Evolutionary conservation across 2,329 filamentous ascomycete species (phyloP).

Genomic region (Arthroderma uncinatum): DNA sequence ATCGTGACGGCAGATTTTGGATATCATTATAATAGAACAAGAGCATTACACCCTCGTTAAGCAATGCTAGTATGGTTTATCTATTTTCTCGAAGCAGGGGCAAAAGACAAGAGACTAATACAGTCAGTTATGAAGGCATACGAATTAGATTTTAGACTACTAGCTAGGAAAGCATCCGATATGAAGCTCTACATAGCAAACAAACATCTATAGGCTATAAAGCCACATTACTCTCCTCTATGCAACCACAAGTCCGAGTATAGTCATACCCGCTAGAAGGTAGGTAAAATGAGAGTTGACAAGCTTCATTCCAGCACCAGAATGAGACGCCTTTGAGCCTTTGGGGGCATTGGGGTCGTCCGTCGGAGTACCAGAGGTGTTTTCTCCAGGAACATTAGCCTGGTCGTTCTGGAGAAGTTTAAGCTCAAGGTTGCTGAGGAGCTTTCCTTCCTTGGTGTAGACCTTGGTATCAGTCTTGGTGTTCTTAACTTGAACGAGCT

Average conservation of each 20-base stretch:
- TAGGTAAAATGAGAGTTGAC: not conserved
- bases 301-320: constrained; percentile 4
- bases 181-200: too few relatives aligned
- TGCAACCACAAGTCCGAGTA: not conserved
- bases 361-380: constrained; percentile 20
- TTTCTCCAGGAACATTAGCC: constrained; percentile 46
- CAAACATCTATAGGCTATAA: too few relatives aligned
- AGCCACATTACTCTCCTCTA: too few relatives aligned
- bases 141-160: too few relatives aligned
- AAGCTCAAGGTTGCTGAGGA: constrained; percentile 54
- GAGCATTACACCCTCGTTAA: too few relatives aligned
- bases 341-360: not conserved
- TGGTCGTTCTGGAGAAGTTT: constrained; percentile 41
- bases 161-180: too few relatives aligned
- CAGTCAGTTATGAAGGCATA: too few relatives aligned
- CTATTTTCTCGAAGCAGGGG: too few relatives aligned
- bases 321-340: not conserved
- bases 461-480: constrained; percentile 49
- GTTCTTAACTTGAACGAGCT: constrained; percentile 50
- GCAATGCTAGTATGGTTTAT: too few relatives aligned
- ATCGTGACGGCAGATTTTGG: too few relatives aligned
- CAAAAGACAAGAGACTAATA: too few relatives aligned
- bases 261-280: not conserved
- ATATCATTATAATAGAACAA: too few relatives aligned
- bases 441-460: constrained; percentile 42